Evolutionary conservation across 2,329 filamentous ascomycete species (phyloP), one percentile per base, ranked within the genome.

Genomic region (Fusarium scirpi): DNA sequence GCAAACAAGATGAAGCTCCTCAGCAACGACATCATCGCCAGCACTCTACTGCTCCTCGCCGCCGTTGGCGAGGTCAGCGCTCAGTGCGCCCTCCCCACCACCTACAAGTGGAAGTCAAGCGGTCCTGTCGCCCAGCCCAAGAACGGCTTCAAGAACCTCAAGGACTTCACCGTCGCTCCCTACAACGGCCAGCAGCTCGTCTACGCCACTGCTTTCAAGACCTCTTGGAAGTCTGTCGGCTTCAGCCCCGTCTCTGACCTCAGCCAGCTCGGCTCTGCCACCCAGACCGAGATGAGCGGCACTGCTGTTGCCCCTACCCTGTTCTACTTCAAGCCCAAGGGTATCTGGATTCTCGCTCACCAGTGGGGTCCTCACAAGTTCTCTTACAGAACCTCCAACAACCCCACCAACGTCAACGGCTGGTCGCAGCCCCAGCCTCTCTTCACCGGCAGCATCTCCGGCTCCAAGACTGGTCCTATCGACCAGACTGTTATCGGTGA

Each of bases 401-500:
- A 91, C 72, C 88, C 89, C 0, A 84, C 85, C 65, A 84, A 89
- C 63, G 77, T 82, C 2, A 89, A 88, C 73, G 82, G 85, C 41
- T 91, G 89, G 61, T 64, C 61, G 15, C 29, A 20, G 6, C 43
- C 54, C 4, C 61, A 64, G 49, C 18, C 61, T 40, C 38, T 64
- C 9, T 64, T 64, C 49, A 64, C 59, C 8, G 61, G 61, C 24
- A 4, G 4, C 0, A 64, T 64, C 3, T 13, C 34, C 58, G 16
- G 2, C 13, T 45, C 59, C 0, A 3, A 2, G 1, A 40, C 85
- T 0, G 87, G 87, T 1, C 75, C 81, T 13, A 91, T 92, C 65
- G 89, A 91, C 77, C 88, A 90, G 78, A 87, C 88, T 0, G 69
- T 91, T 59, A 91, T 91, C 67, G 88, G 86, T 43, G 90, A 91